phyloP scores from a whole-genome alignment of 306 rosid genomes.

The Gleditsia sinensis region DNA sequence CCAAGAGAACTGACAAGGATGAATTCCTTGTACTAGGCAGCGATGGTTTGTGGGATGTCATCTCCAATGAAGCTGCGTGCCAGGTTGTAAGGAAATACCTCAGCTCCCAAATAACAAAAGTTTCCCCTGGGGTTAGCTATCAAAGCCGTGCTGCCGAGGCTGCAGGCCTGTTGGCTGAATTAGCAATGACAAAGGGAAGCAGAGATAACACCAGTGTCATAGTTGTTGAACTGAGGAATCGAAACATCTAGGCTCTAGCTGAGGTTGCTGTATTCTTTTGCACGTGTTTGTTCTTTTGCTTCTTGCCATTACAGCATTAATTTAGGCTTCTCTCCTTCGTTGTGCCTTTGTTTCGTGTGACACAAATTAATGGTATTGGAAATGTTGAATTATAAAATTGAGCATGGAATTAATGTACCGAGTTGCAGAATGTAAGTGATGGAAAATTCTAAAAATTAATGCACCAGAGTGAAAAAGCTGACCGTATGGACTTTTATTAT shows the following conservation, averaged over 20 bases:
- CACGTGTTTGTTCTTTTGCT: background rate
- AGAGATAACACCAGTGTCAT: constrained; percentile 85
- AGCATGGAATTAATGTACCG: no score
- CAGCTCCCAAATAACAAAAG: constrained; percentile 39
- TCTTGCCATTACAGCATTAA: background rate
- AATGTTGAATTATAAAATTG: no score
- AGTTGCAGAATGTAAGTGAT: no score
- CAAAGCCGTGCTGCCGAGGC: constrained; percentile 58
- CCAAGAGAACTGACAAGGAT: constrained; percentile 61
- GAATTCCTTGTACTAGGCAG: constrained; percentile 85
- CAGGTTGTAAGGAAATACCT: constrained; percentile 68
- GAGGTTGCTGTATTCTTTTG: background rate
- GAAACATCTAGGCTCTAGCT: constrained; percentile 29
- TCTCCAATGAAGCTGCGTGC: constrained; percentile 69
- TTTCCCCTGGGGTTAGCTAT: constrained; percentile 19
- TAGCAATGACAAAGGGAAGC: constrained; percentile 83
- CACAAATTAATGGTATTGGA: no score
- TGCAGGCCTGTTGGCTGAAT: constrained; percentile 60
- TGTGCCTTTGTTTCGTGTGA: no score
- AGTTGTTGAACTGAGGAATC: constrained; percentile 63
- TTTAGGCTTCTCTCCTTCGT: background rate
- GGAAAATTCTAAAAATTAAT: no score
- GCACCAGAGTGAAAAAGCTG: no score
- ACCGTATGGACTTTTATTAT: no score
- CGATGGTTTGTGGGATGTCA: constrained; percentile 90